phyloP scores from a whole-genome alignment of 2,329 filamentous ascomycete species.

The Aspergillus spinulosporus region DNA sequence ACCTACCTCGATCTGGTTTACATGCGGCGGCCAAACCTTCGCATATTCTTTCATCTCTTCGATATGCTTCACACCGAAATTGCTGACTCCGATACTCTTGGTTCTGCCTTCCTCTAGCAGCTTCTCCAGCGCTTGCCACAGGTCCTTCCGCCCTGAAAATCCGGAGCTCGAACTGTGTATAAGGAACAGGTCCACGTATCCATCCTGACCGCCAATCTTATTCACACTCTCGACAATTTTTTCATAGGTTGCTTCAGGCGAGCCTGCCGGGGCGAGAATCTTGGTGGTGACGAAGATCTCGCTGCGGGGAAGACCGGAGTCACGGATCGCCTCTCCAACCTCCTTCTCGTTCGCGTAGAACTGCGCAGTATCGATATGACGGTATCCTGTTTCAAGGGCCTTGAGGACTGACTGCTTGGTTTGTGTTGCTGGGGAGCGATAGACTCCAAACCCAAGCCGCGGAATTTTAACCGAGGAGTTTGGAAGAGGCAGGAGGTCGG shows the following conservation, averaged over 20 bases:
- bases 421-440: conserved; percentile 56
- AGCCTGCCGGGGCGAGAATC: conserved; percentile 57
- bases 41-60: conserved; percentile 68
- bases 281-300: conserved; percentile 72
- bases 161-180: conserved; percentile 66
- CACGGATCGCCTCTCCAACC: conserved; percentile 64
- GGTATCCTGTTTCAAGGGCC: conserved; percentile 55
- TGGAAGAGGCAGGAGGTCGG: conserved; percentile 52
- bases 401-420: conserved; percentile 60
- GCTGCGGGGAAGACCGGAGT: conserved; percentile 53
- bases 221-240: conserved; percentile 62
- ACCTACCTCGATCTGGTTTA: conserved; percentile 71
- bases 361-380: conserved; percentile 62
- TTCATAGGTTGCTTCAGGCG: conserved; percentile 60
- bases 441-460: conserved; percentile 70
- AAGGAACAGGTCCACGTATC: conserved; percentile 71
- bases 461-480: conserved; percentile 59
- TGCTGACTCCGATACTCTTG: conserved; percentile 70
- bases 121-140: conserved; percentile 68
- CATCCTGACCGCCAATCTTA: conserved; percentile 58
- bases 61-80: conserved; percentile 67
- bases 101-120: conserved; percentile 60
- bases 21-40: conserved; percentile 67
- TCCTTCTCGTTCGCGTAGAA: conserved; percentile 69
- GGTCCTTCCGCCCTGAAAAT: conserved; percentile 55